Conservation (phyloP, 257 asterid species). For the Capsicum chinense region DNA sequence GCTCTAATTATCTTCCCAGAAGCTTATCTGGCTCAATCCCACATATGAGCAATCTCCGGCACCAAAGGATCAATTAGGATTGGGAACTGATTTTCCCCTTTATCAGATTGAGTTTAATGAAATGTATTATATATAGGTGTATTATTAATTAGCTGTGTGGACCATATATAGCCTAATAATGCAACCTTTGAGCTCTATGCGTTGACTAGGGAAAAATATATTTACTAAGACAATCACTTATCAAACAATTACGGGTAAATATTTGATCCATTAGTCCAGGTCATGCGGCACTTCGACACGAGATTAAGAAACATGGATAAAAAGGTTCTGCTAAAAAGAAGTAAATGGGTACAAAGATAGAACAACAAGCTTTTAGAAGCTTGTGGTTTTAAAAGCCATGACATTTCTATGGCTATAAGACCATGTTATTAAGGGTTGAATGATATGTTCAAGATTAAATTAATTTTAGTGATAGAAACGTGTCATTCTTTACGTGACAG, state of each 20-base stretch:
- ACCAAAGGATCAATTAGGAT: background rate
- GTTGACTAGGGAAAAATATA: background rate
- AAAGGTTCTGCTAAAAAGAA: background rate
- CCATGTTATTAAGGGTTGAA: background rate
- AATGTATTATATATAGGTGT: background rate
- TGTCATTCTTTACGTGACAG: background rate
- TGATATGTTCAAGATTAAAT: background rate
- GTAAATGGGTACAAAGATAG: background rate
- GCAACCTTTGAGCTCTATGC: background rate
- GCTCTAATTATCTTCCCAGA: no score
- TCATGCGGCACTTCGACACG: background rate
- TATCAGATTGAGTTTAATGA: no score
- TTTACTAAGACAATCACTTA: background rate
- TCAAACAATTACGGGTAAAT: background rate
- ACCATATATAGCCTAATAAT: background rate
- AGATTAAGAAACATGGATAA: no score
- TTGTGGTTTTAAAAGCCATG: background rate
- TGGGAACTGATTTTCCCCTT: no score
- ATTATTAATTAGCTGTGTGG: background rate
- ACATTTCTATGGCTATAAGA: background rate
- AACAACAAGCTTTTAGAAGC: background rate
- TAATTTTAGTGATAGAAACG: background rate
- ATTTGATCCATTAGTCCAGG: background rate
- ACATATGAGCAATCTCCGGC: no score
- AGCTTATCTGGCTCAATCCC: no score